Evolutionary conservation across 106 monocot species (phyloP).

Genomic region (Dendrobium chrysotoxum): DNA sequence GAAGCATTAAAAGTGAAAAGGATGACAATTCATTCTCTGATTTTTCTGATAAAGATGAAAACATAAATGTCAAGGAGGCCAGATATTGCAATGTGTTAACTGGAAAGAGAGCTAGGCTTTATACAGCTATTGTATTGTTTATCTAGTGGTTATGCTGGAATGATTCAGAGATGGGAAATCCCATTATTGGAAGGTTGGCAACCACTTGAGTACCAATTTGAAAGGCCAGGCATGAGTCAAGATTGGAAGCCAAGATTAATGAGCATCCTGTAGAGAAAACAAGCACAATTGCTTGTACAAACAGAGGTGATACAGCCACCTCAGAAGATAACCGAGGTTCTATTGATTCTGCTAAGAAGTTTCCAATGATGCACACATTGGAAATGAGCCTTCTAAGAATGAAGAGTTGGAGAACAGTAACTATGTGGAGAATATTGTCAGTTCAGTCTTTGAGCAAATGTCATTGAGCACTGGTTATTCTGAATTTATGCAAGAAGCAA

Average conservation of each 20-base stretch:
- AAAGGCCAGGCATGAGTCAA: slow-evolving; percentile 48
- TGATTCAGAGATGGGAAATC: no score
- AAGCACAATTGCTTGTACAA: slow-evolving; percentile 1
- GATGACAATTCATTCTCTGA: no score
- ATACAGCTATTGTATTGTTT: no score
- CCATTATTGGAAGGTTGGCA: no score
- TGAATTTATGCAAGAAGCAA: slow-evolving; percentile 12
- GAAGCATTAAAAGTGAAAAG: no score
- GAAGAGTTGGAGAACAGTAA: slow-evolving; percentile 9
- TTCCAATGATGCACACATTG: background rate
- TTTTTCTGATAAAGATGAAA: no score
- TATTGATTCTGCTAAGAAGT: background rate
- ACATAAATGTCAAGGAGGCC: no score
- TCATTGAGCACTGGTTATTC: background rate
- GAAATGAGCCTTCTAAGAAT: slow-evolving; percentile 7
- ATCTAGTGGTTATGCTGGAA: no score
- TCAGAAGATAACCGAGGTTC: slow-evolving; percentile 19
- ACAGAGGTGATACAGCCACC: slow-evolving; percentile 14
- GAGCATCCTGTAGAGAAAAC: slow-evolving; percentile 3
- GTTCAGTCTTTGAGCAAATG: slow-evolving; percentile 19
- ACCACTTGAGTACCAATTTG: no score
- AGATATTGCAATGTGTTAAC: no score
- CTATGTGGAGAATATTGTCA: slow-evolving; percentile 7
- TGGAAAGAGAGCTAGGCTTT: no score
- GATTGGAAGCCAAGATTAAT: slow-evolving; percentile 19